Evolutionary conservation across 2,329 filamentous ascomycete species (phyloP), one percentile per base, ranked within the genome.

Genomic region (Talaromyces verruculosus): DNA sequence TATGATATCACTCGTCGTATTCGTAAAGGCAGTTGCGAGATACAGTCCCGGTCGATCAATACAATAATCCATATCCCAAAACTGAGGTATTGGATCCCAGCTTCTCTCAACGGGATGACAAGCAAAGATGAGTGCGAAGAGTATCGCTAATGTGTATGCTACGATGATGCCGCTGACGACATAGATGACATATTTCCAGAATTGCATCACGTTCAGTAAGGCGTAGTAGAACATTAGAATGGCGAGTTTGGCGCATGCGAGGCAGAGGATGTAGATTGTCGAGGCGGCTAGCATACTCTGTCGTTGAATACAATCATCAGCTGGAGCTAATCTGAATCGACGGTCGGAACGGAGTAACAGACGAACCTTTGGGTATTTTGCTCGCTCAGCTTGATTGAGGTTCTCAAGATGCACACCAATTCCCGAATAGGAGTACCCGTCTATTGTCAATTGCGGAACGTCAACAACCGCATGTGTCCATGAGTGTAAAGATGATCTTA

Each of bases 1-100:
- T 3, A 67, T 47, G 0, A 74, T 41, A 47, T 74, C 72, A n/a
- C 68, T 72, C 2, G 67, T 25, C 11, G 69, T 72, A 59, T 73
- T 73, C 1, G 69, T 70, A 43, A 69, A 58, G 0, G 71, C 70
- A 2, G 68, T 71, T 10, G 71, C 70, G 3, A 71, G 64, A 53
- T 72, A 72, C 1, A 73, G 30, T 5, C 61, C 67, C 1, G 57
- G 51, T 33, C 65, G 65, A 47, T 68, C 57, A 11, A 73, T 65
- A 35, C 71, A 73, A 7, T 67, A 68, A 0, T 71, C 71, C 33
- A 8, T 33, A 53, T 51, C 7, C 43, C 43, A 37, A 70, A 15
- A 59, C 33, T 33, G 10, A 45, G n/a, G 15, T 19, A n/a, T 55
- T 3, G 22, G 22, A n/a, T 64, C 63, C 72, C 71, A 73, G n/a